Evolutionary conservation across 2,329 filamentous ascomycete species (phyloP), one percentile per base, ranked within the genome.

Genomic region (Peltaster fructicola): DNA sequence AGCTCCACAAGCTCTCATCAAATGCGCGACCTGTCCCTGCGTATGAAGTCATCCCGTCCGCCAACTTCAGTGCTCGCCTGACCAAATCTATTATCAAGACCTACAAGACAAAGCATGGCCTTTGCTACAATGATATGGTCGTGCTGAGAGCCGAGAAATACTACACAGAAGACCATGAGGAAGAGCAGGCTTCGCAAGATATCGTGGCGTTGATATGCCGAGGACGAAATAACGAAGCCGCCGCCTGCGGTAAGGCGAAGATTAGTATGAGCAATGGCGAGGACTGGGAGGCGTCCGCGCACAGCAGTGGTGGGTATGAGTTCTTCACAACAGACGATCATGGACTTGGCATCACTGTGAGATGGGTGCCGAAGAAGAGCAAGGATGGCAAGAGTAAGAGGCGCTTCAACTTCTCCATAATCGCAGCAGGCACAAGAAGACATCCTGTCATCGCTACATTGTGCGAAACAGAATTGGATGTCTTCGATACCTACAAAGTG

Each of bases 401-500:
- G 22, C 54, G 68, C 43, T 84, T 73, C 54, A 79, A 69, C 6
- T 85, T 85, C 45, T 81, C 74, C 52, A 68, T 80, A 33, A 71
- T 85, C 39, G 68, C 76, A 37, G 67, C 75, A 0, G 63, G 64
- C 22, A 67, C 65, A 6, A 61, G 74, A 16, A 67, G 73, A 8
- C 78, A 85, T 42, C 77, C 79, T 4, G 67, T 84, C 40, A 64
- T 84, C 51, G 78, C 74, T 1, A 68, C 63, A 2, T 57, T 85
- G 21, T 72, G 65, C 3, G 61, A 61, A 8, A 58, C 60, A 4
- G 65, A 61, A 8, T 63, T 85, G 15, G 70, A 79, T 24, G 65
- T 85, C 23, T 65, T 70, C 31, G 72, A 84, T 35, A 60, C 57
- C 3, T 84, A 80, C 44, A 50, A 45, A 7, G 47, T 59, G 24